Conservation (phyloP, 257 asterid species). For the Rauvolfia tetraphylla region DNA sequence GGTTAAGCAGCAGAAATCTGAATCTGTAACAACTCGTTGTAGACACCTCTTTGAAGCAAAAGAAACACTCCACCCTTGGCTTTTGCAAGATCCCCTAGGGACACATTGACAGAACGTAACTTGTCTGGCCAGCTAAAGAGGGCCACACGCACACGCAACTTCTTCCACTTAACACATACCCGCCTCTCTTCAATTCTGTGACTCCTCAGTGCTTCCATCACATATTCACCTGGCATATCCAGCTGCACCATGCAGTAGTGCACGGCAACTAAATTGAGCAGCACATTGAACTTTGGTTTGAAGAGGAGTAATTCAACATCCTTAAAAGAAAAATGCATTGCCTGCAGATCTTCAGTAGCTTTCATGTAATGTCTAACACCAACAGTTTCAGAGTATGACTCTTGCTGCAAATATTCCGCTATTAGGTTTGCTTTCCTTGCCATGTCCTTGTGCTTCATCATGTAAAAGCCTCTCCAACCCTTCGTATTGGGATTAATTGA, state of each 20-base stretch:
- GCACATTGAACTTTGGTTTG: constrained; percentile 52
- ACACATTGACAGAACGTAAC: constrained; percentile 36
- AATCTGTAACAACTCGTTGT: constrained; percentile 70
- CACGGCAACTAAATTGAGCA: constrained; percentile 73
- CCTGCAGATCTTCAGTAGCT: constrained; percentile 48
- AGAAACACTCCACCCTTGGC: constrained; percentile 52
- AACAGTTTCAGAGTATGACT: constrained; percentile 57
- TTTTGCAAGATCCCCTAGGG: constrained; percentile 46
- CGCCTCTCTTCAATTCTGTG: constrained; percentile 49
- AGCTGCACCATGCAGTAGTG: constrained; percentile 73
- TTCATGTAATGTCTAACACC: constrained; percentile 67
- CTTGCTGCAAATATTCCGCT: constrained; percentile 37
- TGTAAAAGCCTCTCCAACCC: constrained; percentile 45
- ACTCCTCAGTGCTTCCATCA: constrained; percentile 44
- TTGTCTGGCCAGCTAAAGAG: constrained; percentile 67
- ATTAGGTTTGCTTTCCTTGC: constrained; percentile 44
- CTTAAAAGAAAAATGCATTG: constrained; percentile 56
- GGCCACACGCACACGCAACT: constrained; percentile 68
- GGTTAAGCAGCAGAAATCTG: constrained; percentile 57
- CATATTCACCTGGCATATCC: constrained; percentile 43
- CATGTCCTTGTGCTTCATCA: constrained; percentile 61
- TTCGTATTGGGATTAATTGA: constrained; percentile 9
- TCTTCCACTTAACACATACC: constrained; percentile 81
- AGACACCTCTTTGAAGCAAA: constrained; percentile 71
- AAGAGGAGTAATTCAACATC: constrained; percentile 65